Conservation (phyloP, 768 basidiomycete species). For the Hysterangium stoloniferum region DNA sequence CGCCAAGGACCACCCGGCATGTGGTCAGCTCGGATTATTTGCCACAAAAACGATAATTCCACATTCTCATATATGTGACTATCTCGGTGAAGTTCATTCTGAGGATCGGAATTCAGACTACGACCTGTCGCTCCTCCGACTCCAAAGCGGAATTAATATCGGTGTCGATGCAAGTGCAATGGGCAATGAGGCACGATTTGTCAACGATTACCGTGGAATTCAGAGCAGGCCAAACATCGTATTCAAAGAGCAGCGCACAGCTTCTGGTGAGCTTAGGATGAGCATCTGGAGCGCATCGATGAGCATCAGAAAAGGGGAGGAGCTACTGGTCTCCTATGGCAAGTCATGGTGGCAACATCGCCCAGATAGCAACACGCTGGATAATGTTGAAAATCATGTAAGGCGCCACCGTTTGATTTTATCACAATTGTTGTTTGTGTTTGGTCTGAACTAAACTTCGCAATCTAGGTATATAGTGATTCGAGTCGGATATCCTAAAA, state of each 20-base stretch:
- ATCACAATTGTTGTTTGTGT: no score
- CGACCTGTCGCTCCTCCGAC: constrained; percentile 72
- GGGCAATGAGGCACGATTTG: constrained; percentile 86
- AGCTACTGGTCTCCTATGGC: constrained; percentile 84
- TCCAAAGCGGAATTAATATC: constrained; percentile 48
- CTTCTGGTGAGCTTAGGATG: constrained; percentile 62
- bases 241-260: constrained; percentile 51
- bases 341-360: constrained; percentile 75
- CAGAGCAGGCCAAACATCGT: constrained; percentile 56
- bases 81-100: constrained; percentile 78
- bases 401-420: no score
- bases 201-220: constrained; percentile 89
- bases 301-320: constrained; percentile 68
- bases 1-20: constrained; percentile 59
- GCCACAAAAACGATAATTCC: constrained; percentile 62
- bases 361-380: no score
- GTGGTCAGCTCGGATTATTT: constrained; percentile 76
- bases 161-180: constrained; percentile 64
- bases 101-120: constrained; percentile 78
- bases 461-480: no score
- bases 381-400: no score
- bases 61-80: constrained; percentile 66
- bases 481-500: no score
- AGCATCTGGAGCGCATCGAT: constrained; percentile 59
- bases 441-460: no score